phyloP scores from a whole-genome alignment of 148 eudicot genomes.

The Silene latifolia region DNA sequence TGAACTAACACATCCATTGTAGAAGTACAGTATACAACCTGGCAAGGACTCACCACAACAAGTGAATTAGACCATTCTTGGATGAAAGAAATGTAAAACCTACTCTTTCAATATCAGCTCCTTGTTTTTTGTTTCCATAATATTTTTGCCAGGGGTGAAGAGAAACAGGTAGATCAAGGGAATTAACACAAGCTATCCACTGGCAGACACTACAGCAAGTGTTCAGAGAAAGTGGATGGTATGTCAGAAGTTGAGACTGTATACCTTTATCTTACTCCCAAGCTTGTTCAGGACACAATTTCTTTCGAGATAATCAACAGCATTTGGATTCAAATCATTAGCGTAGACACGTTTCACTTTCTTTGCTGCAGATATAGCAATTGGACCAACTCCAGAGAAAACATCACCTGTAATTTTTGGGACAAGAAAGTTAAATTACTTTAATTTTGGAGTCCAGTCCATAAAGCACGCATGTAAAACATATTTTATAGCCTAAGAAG shows the following conservation, averaged over 20 bases:
- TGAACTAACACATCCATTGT: neutral
- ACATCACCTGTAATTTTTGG: slow-evolving; percentile 66
- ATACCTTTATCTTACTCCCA: slow-evolving; percentile 86
- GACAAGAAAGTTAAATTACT: neutral
- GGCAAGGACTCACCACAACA: neutral
- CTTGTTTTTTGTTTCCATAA: neutral
- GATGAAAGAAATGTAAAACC: neutral
- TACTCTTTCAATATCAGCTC: neutral
- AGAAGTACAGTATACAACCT: neutral
- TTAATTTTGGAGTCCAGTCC: neutral
- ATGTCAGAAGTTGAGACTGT: neutral
- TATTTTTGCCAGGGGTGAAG: neutral
- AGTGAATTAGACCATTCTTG: neutral
- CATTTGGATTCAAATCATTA: slow-evolving; percentile 83
- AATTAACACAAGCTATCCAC: neutral
- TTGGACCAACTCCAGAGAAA: slow-evolving; percentile 96
- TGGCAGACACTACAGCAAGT: neutral
- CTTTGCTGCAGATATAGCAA: slow-evolving; percentile 93
- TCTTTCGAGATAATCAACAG: slow-evolving; percentile 79
- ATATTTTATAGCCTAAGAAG: neutral
- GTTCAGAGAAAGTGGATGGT: neutral
- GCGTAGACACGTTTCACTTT: slow-evolving; percentile 88
- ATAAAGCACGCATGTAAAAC: neutral
- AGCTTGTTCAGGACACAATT: slow-evolving; percentile 78
- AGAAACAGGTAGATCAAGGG: neutral